Evolutionary conservation across 805 yeast genomes (phyloP), one percentile per base, ranked within the genome.

Genomic region (Kazachstania viticola): DNA sequence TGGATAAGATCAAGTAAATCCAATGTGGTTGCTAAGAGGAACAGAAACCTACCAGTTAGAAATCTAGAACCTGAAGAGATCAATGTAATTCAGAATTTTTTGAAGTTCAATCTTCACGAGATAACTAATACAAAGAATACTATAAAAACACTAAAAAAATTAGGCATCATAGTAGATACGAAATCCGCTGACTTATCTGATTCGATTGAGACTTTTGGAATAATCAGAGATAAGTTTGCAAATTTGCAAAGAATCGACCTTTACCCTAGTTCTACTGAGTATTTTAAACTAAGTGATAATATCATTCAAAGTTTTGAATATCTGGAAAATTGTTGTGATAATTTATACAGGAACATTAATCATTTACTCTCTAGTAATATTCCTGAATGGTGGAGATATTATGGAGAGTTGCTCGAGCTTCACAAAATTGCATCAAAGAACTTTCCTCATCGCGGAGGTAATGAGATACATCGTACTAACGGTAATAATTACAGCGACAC

Each of bases 331-430:
- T n/a, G n/a, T n/a, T n/a, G n/a, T n/a, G n/a, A n/a, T n/a, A n/a
- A n/a, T n/a, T n/a, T n/a, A n/a, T n/a, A n/a, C n/a, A n/a, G n/a
- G 7, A 49, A 52, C 14, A 51, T 63, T 6, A 52, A 55, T 14
- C 39, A 38, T n/a, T 39, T 67, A 27, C 34, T 65, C 5, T 42
- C 43, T 14, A 44, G 33, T 4, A 61, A 61, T 34, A 51, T 69
- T 4, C 48, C 51, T 19, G 50, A 44, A 25, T 69, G 75, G 75
- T 62, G 71, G 66, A 59, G 50, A 28, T 32, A 56, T 6, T 63
- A 61, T 32, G 64, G 64, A 6, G 70, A 66, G 23, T 30, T 65
- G 9, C 46, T 60, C 29, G 57, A 51, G 13, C 28, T 60, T 16
- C 54, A 60, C 27, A 56, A 56, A 33, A 46, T 42, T 21, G 58